Conservation (phyloP, 768 basidiomycete genomes). For the Symmetrospora coprosmae region DNA sequence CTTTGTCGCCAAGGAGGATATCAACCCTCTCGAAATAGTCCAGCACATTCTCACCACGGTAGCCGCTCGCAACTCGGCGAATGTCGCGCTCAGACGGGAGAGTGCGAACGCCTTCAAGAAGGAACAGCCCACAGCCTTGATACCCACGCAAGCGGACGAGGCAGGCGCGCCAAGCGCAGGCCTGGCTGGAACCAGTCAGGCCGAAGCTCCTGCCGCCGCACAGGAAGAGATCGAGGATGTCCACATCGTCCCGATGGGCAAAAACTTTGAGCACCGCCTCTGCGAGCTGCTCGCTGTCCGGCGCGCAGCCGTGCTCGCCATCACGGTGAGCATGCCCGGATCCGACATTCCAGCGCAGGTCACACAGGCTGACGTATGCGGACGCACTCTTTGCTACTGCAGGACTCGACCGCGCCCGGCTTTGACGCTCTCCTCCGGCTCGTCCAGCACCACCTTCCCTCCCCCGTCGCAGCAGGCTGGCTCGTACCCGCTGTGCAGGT, state of each 20-base stretch:
- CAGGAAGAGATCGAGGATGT: no score
- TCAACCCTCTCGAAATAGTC: slow-evolving; percentile 7
- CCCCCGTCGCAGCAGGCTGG: background rate
- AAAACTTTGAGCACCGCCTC: no score
- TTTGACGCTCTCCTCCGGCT: background rate
- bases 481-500: background rate
- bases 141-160: no score
- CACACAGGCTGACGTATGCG: background rate
- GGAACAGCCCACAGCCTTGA: no score
- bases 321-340: background rate
- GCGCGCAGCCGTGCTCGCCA: background rate
- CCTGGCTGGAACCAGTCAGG: no score
- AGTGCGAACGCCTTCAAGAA: background rate
- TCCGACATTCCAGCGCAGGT: no score
- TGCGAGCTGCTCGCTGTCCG: background rate
- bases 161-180: background rate
- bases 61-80: background rate
- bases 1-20: slow-evolving; percentile 17
- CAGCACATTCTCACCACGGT: background rate
- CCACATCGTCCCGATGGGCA: no score
- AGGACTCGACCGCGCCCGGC: background rate
- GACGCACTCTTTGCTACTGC: background rate
- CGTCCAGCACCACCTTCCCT: background rate
- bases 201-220: no score
- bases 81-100: background rate